These are phyloP conservation scores for Evansstolkia leycettana DNA, from an alignment of 495 filamentous ascomycete genomes.

Conservation along the genomic window DNA sequence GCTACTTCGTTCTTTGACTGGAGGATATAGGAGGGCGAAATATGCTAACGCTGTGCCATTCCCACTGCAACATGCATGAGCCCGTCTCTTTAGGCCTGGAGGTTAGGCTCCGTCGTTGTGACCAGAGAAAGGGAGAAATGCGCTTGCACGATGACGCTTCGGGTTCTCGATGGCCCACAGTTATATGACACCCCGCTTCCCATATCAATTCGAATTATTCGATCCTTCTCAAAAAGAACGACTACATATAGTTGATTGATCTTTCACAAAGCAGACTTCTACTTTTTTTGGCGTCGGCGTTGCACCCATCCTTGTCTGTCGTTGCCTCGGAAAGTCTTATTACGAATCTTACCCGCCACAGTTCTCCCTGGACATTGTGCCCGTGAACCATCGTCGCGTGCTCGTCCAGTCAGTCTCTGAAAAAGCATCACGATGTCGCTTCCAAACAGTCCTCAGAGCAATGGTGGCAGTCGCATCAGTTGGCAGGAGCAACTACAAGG, in stretches of 20 bases:
- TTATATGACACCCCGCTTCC: conserved; percentile 33
- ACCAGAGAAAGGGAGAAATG: conserved; percentile 5
- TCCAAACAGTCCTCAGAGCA: conserved; percentile 14
- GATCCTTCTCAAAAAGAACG: conserved; percentile 5
- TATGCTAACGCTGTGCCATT: conserved; percentile 27
- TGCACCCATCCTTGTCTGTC: background rate
- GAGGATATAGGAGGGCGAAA: conserved; percentile 22
- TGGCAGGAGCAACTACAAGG: conserved; percentile 44
- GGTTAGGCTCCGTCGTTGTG: conserved; percentile 30
- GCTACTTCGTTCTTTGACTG: conserved; percentile 21
- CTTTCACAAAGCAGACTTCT: conserved; percentile 8
- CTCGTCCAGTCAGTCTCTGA: conserved; percentile 1
- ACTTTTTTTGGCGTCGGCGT: conserved; percentile 3
- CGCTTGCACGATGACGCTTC: conserved; percentile 16
- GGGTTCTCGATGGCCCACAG: conserved; percentile 23
- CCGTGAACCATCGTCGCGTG: conserved; percentile 3
- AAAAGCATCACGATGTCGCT: conserved; percentile 17
- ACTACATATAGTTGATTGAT: conserved; percentile 9
- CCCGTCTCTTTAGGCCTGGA: conserved; percentile 25
- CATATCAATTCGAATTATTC: conserved; percentile 21
- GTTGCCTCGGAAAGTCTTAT: conserved; percentile 1
- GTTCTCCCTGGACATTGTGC: background rate
- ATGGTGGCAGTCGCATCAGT: conserved; percentile 9
- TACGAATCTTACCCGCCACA: background rate
- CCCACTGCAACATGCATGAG: conserved; percentile 30